Base-by-base conservation (phyloP, 768 basidiomycete genomes). In the Suillus subaureus region DNA sequence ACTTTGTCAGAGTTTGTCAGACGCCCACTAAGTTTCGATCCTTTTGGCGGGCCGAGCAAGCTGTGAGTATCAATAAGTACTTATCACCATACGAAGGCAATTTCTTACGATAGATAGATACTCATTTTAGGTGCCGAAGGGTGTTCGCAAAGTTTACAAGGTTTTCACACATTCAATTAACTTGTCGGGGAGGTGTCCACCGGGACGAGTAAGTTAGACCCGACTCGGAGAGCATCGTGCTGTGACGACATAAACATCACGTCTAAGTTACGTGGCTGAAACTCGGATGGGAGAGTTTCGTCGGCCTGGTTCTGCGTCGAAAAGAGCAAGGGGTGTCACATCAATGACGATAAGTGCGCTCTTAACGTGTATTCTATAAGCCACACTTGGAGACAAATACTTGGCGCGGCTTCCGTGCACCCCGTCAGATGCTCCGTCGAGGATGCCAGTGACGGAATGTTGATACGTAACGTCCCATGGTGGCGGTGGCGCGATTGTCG, bases 101-200 rank as follows among this genome's bases (percentile, higher is more conserved):
- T n/a, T n/a, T 55, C 12, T 33, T 55, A 55, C 31, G 54, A 21
- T 31, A 31, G 54, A 21, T 31, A 31, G 6, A n/a, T 7, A 35
- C 11, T n/a, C 12, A 6, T 35, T 55, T 55, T 35, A 15, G 33
- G 54, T 55, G 31, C 54, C 54, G 54, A 12, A 54, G 21, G 21
- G 21, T n/a, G 16, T 55, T 35, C 33, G 21, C 12, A 35, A 31
- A 31, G 52, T 54, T 55, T 55, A 33, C 35, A 55, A 55, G 21
- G 54, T 55, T 55, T 55, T 55, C 12, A 55, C 54, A n/a, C 21
- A 55, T 55, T 55, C 33, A 55, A 33, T 33, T 55, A 35, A 35
- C 33, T 55, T 6, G 31, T 33, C 12, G 33, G 12, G 51, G 54
- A 35, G 33, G 31, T 18, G 28, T 28, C n/a, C n/a, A n/a, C n/a